Percentiles rank a stretch among this genome's conserved stretches.
These are phyloP conservation scores for Stagonosporopsis cucurbitacearum DNA, from an alignment of 2,329 filamentous ascomycete genomes.

Conservation along the genomic window DNA sequence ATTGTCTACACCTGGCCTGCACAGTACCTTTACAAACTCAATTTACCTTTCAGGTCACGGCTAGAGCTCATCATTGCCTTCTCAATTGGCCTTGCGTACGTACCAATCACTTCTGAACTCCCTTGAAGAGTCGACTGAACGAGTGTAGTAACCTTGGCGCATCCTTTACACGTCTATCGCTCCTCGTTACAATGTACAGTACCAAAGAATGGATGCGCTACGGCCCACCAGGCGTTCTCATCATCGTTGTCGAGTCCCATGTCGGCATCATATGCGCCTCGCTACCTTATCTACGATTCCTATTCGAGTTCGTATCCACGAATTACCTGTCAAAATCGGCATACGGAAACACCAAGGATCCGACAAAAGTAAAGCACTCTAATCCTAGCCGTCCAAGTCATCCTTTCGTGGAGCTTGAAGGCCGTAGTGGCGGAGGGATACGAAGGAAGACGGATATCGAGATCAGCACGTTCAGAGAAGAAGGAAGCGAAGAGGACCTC, in stretches of 20 bases:
- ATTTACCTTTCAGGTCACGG: slow-evolving; percentile 20
- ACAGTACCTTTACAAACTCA: slow-evolving; percentile 28
- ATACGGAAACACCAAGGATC: slow-evolving; percentile 8
- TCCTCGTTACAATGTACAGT: slow-evolving; percentile 18
- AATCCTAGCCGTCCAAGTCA: background rate
- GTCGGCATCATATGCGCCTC: slow-evolving; percentile 16
- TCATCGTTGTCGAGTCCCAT: slow-evolving; percentile 18
- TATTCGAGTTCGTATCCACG: slow-evolving; percentile 13
- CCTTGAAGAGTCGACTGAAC: background rate
- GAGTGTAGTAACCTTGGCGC: slow-evolving; percentile 9
- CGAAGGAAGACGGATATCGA: slow-evolving; percentile 11
- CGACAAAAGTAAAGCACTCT: slow-evolving; percentile 5
- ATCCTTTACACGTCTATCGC: slow-evolving; percentile 15
- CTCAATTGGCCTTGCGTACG: slow-evolving; percentile 21
- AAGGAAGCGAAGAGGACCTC: slow-evolving; percentile 4
- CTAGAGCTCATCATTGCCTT: slow-evolving; percentile 21
- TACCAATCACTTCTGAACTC: background rate
- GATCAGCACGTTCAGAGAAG: slow-evolving; percentile 7
- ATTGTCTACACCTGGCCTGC: slow-evolving; percentile 27
- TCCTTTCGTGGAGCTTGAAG: slow-evolving; percentile 6
- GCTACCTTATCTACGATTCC: slow-evolving; percentile 15
- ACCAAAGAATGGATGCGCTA: slow-evolving; percentile 16
- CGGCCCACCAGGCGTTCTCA: slow-evolving; percentile 15
- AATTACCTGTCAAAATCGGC: slow-evolving; percentile 4
- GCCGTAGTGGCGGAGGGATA: background rate